These are phyloP conservation scores for Trichopus zeylanicus DNA, from an alignment of 116 monocot species.

Conservation along the genomic window DNA sequence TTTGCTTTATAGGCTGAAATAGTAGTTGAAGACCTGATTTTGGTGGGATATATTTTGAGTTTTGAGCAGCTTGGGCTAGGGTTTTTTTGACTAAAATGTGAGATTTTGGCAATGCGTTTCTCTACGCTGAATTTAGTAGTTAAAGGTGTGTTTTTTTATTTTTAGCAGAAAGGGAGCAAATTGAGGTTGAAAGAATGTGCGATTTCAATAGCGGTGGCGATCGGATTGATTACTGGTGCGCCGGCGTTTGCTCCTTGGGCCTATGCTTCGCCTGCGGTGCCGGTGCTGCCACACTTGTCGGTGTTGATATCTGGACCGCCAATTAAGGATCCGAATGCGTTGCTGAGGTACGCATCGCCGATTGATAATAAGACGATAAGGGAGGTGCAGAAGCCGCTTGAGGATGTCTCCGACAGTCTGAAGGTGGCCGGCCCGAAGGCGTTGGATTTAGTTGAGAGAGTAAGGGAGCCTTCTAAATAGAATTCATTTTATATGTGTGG, in stretches of 20 bases:
- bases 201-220: constrained; percentile 58
- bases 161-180: constrained; percentile 35
- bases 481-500: no score
- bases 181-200: constrained; percentile 58
- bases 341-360: constrained; percentile 83
- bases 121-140: not conserved
- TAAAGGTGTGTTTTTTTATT: not conserved
- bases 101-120: not conserved
- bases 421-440: constrained; percentile 86
- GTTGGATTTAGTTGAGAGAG: constrained; percentile 87
- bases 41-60: no score
- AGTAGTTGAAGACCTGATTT: not conserved
- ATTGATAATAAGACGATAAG: constrained; percentile 87
- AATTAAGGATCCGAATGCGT: constrained; percentile 86
- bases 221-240: constrained; percentile 43
- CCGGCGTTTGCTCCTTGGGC: constrained; percentile 40
- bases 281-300: constrained; percentile 66
- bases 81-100: no score
- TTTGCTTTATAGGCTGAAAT: not conserved
- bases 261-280: constrained; percentile 33
- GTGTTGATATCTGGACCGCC: constrained; percentile 98
- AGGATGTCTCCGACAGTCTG: constrained; percentile 84
- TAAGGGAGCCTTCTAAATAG: constrained; percentile 29
- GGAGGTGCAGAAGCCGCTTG: constrained; percentile 93
- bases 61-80: no score